phyloP scores from a whole-genome alignment of 2,329 filamentous ascomycete genomes.

The Ophiocordyceps camponoti-floridani region DNA sequence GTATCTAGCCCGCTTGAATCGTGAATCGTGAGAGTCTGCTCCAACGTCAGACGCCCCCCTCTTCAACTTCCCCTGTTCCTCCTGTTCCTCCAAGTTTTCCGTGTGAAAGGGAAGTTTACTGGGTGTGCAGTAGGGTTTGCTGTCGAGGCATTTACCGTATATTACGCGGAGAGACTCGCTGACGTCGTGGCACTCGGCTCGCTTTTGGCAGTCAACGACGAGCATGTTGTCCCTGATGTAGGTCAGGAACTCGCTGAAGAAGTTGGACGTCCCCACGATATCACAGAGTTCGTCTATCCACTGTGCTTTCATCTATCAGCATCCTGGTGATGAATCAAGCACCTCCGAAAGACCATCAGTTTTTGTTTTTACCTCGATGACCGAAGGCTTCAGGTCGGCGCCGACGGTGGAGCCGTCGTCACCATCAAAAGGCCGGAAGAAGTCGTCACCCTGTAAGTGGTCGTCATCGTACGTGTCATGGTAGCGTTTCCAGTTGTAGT shows the following conservation, averaged over 20 bases:
- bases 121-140: neutral
- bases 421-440: no score
- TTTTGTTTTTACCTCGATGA: neutral
- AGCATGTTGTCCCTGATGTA: neutral
- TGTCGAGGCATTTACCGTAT: neutral
- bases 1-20: no score
- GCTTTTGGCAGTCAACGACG: neutral
- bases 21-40: no score
- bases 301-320: neutral
- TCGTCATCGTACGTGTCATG: neutral
- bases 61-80: no score
- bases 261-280: neutral
- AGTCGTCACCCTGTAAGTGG: no score
- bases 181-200: neutral
- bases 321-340: neutral
- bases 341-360: neutral
- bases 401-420: no score
- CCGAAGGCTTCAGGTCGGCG: neutral
- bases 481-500: neutral
- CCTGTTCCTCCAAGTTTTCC: no score
- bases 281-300: neutral
- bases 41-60: no score
- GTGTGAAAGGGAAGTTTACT: neutral
- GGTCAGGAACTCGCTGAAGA: neutral
- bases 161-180: neutral